A percentile compares a stretch with the other conserved stretches of the same genome.
phyloP scores from a whole-genome alignment of 495 filamentous ascomycete species.

The Immersiella caudata region DNA sequence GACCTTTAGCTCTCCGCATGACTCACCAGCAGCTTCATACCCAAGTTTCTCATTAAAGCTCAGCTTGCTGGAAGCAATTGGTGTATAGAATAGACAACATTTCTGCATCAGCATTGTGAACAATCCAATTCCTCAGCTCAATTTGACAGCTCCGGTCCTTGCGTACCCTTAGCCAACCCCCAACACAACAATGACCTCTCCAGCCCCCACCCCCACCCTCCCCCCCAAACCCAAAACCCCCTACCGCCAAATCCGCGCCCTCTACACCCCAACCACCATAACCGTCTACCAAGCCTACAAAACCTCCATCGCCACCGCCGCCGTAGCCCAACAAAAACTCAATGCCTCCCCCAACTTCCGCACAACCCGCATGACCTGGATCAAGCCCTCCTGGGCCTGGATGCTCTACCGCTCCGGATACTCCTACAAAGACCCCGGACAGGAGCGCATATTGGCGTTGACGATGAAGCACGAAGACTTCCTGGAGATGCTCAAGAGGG shows the following conservation, averaged over 20 bases:
- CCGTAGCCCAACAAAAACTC: slow-evolving; percentile 55
- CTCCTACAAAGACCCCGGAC: slow-evolving; percentile 50
- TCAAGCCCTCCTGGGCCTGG: slow-evolving; percentile 67
- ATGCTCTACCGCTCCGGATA: slow-evolving; percentile 66
- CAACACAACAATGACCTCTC: background rate
- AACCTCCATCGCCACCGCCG: slow-evolving; percentile 54
- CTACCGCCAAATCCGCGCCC: slow-evolving; percentile 60
- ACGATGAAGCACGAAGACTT: slow-evolving; percentile 53
- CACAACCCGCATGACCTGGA: slow-evolving; percentile 66
- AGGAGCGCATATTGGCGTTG: slow-evolving; percentile 58
- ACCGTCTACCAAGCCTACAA: slow-evolving; percentile 68
- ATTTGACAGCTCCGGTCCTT: too few species aligned
- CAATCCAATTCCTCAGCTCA: too few species aligned
- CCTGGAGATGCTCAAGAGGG: slow-evolving; percentile 40
- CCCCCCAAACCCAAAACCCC: slow-evolving; percentile 25
- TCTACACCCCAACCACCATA: slow-evolving; percentile 51
- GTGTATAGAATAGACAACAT: background rate
- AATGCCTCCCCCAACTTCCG: slow-evolving; percentile 55
- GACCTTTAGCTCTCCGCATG: slow-evolving; percentile 1
- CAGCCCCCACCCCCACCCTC: background rate
- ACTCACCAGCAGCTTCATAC: background rate
- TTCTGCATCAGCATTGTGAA: background rate
- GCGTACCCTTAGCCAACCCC: background rate
- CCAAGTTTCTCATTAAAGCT: background rate
- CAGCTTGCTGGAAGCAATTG: background rate